These are phyloP conservation scores for Penicillium griseofulvum DNA, from an alignment of 2,329 filamentous ascomycete species.

Conservation along the genomic window DNA sequence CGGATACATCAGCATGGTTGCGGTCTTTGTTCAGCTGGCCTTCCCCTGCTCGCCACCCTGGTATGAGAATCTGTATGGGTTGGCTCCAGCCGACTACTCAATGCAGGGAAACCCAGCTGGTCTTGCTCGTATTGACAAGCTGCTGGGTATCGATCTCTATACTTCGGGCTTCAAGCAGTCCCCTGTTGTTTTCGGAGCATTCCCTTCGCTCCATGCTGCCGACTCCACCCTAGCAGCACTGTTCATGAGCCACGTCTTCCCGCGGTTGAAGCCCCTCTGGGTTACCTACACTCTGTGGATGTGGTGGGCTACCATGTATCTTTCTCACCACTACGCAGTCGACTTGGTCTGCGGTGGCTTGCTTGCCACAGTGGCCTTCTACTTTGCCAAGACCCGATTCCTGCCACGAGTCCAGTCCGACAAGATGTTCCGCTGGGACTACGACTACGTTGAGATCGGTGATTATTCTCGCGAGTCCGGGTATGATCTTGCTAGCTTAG, in stretches of 20 bases:
- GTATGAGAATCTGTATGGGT: constrained; percentile 91
- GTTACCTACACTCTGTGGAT: constrained; percentile 86
- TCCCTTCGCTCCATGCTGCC: constrained; percentile 87
- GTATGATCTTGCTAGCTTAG: constrained; percentile 57
- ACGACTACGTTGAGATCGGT: constrained; percentile 87
- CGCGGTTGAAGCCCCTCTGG: constrained; percentile 74
- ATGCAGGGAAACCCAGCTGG: constrained; percentile 88
- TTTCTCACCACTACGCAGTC: constrained; percentile 94
- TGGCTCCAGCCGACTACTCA: constrained; percentile 87
- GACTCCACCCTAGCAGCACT: constrained; percentile 85
- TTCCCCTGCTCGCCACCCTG: constrained; percentile 95
- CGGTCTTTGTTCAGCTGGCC: constrained; percentile 81
- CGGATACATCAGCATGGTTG: constrained; percentile 86
- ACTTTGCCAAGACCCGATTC: constrained; percentile 75
- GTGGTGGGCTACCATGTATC: constrained; percentile 98
- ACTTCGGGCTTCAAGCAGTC: constrained; percentile 88
- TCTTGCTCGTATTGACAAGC: constrained; percentile 79
- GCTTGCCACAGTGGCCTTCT: constrained; percentile 74
- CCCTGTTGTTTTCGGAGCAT: constrained; percentile 89
- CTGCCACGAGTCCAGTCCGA: constrained; percentile 77
- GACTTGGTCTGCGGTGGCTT: constrained; percentile 85
- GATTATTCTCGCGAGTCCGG: constrained; percentile 55
- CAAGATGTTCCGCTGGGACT: constrained; percentile 90
- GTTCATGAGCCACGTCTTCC: constrained; percentile 92
- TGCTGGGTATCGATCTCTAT: constrained; percentile 91